Conservation (phyloP, 2,329 filamentous ascomycete species). For the Fusarium brevicatenulatum region DNA sequence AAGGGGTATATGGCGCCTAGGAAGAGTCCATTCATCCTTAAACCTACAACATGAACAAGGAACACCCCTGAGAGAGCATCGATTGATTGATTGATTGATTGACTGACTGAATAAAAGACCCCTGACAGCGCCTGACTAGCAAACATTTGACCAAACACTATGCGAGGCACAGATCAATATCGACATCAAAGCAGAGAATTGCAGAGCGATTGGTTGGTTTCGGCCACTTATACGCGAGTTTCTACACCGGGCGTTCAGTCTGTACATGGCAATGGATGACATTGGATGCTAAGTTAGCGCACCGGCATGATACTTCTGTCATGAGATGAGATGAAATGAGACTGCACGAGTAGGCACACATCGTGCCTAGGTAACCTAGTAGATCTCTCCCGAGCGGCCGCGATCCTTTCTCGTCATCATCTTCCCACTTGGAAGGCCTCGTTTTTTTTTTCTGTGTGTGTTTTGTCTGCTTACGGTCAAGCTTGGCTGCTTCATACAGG, state of each 20-base stretch:
- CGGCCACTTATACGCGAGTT: slow-evolving; percentile 10
- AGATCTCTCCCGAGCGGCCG: slow-evolving; percentile 19
- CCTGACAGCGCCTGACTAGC: slow-evolving; percentile 41
- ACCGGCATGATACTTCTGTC: slow-evolving; percentile 32
- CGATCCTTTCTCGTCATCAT: slow-evolving; percentile 31
- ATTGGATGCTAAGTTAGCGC: not conserved
- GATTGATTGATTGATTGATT: slow-evolving; percentile 9
- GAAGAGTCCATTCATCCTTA: not conserved
- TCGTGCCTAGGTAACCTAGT: not conserved
- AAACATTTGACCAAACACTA: slow-evolving; percentile 37
- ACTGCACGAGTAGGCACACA: not conserved
- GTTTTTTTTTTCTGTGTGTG: slow-evolving; percentile 16
- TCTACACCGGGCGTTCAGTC: slow-evolving; percentile 22
- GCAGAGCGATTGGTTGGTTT: slow-evolving; percentile 34
- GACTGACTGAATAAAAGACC: not conserved
- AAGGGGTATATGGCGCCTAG: slow-evolving; percentile 34
- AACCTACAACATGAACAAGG: slow-evolving; percentile 13
- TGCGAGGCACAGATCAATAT: not conserved
- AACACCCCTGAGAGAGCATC: slow-evolving; percentile 6
- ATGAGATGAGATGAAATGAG: slow-evolving; percentile 27
- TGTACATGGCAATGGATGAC: slow-evolving; percentile 7
- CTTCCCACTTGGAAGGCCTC: slow-evolving; percentile 33
- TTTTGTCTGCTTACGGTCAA: slow-evolving; percentile 1
- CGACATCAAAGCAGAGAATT: slow-evolving; percentile 9
- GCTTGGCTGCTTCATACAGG: slow-evolving; percentile 8